Percentiles rank a stretch among this genome's conserved stretches.
These are phyloP conservation scores for Xylaria sp. DNA, from an alignment of 2,329 filamentous ascomycete genomes.

Conservation along the genomic window DNA sequence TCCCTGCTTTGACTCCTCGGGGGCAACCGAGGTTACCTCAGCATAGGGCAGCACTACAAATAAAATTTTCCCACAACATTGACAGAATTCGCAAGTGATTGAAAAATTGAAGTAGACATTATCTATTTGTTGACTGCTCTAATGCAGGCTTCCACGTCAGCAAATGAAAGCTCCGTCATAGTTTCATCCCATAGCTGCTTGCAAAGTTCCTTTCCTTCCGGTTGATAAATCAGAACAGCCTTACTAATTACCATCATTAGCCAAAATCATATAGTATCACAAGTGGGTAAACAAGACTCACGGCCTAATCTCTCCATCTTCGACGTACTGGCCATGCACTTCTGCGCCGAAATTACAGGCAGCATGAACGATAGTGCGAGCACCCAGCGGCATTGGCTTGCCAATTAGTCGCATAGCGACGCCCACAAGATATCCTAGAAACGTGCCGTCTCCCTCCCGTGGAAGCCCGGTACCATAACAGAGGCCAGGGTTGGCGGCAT, in stretches of 20 bases:
- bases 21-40: no score
- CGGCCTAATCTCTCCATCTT: slow-evolving; percentile 34
- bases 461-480: slow-evolving; percentile 31
- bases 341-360: slow-evolving; percentile 16
- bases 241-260: neutral
- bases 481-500: slow-evolving; percentile 34
- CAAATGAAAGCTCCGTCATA: slow-evolving; percentile 4
- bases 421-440: neutral
- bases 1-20: no score
- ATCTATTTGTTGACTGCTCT: neutral
- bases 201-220: neutral
- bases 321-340: slow-evolving; percentile 40
- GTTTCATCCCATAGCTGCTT: slow-evolving; percentile 5
- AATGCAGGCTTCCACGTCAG: neutral
- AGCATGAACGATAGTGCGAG: slow-evolving; percentile 33
- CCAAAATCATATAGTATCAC: neutral
- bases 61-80: no score
- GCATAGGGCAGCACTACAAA: no score
- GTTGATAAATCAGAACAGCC: neutral
- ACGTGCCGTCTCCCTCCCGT: slow-evolving; percentile 5
- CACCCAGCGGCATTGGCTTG: slow-evolving; percentile 19
- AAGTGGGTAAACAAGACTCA: slow-evolving; percentile 21
- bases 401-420: slow-evolving; percentile 19
- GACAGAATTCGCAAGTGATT: no score
- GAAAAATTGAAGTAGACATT: neutral